Conservation (phyloP, 169 alveolate species). For the Plasmodium blacklocki region DNA sequence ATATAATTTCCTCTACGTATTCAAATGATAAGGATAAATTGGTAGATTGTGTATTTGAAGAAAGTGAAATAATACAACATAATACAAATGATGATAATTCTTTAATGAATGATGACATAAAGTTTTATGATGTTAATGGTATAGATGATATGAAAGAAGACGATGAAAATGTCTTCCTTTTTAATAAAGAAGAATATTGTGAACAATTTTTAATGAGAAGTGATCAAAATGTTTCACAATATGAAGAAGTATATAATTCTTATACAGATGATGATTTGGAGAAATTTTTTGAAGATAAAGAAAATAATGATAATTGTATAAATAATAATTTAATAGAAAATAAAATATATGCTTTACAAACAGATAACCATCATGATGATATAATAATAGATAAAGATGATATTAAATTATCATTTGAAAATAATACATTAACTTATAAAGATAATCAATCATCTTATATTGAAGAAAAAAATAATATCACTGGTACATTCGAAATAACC, state of each 20-base stretch:
- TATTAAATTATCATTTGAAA: neutral
- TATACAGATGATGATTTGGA: slow-evolving; percentile 64
- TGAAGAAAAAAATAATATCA: no score
- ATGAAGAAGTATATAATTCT: slow-evolving; percentile 35
- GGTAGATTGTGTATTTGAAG: slow-evolving; percentile 16
- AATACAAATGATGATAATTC: neutral
- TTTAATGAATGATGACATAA: slow-evolving; percentile 22
- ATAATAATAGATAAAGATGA: neutral
- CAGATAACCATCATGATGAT: slow-evolving; percentile 1
- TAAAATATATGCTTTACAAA: neutral
- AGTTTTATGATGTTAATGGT: slow-evolving; percentile 47
- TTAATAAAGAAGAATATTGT: slow-evolving; percentile 5
- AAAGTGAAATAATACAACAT: neutral
- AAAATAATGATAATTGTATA: slow-evolving; percentile 18
- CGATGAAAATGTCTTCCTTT: slow-evolving; percentile 7
- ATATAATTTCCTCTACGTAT: slow-evolving; percentile 1
- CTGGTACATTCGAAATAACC: no score
- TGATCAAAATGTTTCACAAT: neutral
- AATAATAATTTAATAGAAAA: neutral
- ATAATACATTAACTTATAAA: no score
- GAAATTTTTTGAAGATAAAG: slow-evolving; percentile 53
- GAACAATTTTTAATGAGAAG: slow-evolving; percentile 13
- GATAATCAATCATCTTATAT: no score
- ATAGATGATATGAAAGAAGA: slow-evolving; percentile 28
- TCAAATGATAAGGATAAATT: slow-evolving; percentile 10